Conservation (phyloP, 192 early-diverging fungal species). For the Backusella westeae region DNA sequence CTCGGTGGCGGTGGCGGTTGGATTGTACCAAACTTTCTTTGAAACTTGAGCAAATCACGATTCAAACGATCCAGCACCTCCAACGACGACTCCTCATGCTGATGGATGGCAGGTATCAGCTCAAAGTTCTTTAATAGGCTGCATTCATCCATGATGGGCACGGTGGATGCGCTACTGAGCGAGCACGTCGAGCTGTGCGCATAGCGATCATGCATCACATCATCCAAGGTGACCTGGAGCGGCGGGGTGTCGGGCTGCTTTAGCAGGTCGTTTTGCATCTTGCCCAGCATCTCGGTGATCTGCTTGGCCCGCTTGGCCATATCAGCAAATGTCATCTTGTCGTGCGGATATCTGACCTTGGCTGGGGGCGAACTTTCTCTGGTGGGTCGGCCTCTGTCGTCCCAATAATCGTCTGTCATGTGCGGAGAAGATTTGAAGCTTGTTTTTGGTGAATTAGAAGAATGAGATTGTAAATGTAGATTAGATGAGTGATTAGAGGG, state of each 20-base stretch:
- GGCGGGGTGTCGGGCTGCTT: not conserved
- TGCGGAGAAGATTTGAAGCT: not conserved
- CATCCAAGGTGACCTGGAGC: not conserved
- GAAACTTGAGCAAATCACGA: conserved; percentile 51
- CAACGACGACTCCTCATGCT: conserved; percentile 28
- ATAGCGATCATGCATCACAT: not conserved
- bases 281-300: conserved; percentile 54
- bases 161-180: conserved; percentile 28
- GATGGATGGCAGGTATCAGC: not conserved
- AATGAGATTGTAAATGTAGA: not conserved
- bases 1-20: not conserved
- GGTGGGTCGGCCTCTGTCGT: not conserved
- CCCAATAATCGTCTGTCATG: not conserved
- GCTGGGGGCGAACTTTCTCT: conserved; percentile 38
- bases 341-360: conserved; percentile 51
- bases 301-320: conserved; percentile 68
- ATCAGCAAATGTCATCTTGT: conserved; percentile 53
- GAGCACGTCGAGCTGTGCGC: conserved; percentile 2
- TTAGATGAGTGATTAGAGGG: not conserved
- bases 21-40: conserved; percentile 39
- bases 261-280: conserved; percentile 39
- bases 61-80: conserved; percentile 54
- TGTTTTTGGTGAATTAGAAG: not conserved
- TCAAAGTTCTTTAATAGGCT: not conserved
- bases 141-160: conserved; percentile 26